Conservation (phyloP, 805 yeast genomes). For the Tetrapisispora iriomotensis region DNA sequence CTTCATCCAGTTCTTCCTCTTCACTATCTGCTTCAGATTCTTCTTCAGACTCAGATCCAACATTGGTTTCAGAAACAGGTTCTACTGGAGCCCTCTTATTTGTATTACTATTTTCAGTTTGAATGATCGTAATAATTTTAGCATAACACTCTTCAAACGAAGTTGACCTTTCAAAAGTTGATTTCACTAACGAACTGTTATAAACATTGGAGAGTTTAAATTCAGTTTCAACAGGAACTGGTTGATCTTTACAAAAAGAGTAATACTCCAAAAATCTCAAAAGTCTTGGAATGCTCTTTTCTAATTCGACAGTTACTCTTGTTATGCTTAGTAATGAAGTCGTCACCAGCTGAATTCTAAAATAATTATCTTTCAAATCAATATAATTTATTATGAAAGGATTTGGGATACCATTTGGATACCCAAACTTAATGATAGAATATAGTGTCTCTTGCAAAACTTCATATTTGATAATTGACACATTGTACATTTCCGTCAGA, state of each 20-base stretch:
- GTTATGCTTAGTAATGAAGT: constrained; percentile 32
- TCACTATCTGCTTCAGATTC: constrained; percentile 1
- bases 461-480: constrained; percentile 36
- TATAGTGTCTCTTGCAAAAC: constrained; percentile 44
- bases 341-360: constrained; percentile 52
- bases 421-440: constrained; percentile 54
- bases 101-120: constrained; percentile 20
- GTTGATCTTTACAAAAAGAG: constrained; percentile 46
- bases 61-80: not conserved
- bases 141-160: constrained; percentile 36
- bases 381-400: constrained; percentile 32
- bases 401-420: constrained; percentile 48
- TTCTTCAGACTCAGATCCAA: not conserved
- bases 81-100: not conserved
- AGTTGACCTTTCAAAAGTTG: constrained; percentile 29
- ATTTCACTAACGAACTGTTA: constrained; percentile 11
- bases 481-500: constrained; percentile 47
- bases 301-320: constrained; percentile 12
- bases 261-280: constrained; percentile 64
- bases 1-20: constrained; percentile 2
- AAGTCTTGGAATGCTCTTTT: constrained; percentile 31
- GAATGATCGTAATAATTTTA: constrained; percentile 19
- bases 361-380: constrained; percentile 64
- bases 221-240: constrained; percentile 54
- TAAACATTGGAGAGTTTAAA: constrained; percentile 42